A percentile compares a stretch with the other conserved stretches of the same genome.
phyloP scores from a whole-genome alignment of 2,329 filamentous ascomycete genomes.

The Hypoxylon sp. region DNA sequence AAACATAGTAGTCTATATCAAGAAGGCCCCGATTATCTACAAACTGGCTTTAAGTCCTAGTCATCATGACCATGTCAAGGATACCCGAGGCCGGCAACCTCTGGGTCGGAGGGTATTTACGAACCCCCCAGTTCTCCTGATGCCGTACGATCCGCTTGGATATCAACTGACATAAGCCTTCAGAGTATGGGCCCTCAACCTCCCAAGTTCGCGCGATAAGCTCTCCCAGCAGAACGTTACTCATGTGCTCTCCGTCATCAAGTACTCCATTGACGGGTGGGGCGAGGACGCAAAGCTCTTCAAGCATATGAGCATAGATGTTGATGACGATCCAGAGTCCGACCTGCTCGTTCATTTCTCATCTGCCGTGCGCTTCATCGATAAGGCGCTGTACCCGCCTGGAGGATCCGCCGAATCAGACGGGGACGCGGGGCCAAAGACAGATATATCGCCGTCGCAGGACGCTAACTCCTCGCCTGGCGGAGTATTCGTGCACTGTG shows the following conservation, averaged over 20 bases:
- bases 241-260: conserved; percentile 84
- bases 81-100: conserved; percentile 75
- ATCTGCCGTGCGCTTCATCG: conserved; percentile 81
- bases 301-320: conserved; percentile 79
- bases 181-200: conserved; percentile 77
- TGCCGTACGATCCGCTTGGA: conserved; percentile 1
- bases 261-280: conserved; percentile 53
- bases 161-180: conserved; percentile 29
- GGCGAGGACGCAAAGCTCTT: conserved; percentile 63
- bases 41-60: neutral
- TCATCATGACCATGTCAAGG: conserved; percentile 67
- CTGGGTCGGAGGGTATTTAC: conserved; percentile 78
- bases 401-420: neutral
- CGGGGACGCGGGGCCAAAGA: conserved; percentile 67
- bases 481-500: conserved; percentile 73
- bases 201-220: conserved; percentile 68
- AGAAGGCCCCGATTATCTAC: too few relatives aligned
- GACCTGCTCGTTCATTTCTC: conserved; percentile 85
- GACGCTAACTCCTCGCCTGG: conserved; percentile 39
- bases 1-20: neutral
- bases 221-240: conserved; percentile 80
- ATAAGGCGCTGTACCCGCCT: conserved; percentile 66
- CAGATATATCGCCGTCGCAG: neutral
- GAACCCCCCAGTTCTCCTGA: conserved; percentile 4
- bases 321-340: conserved; percentile 90